Percentiles rank a stretch among this genome's conserved stretches.
Evolutionary conservation across 169 alveolate species (phyloP).

Genomic region (Eimeria praecox): DNA sequence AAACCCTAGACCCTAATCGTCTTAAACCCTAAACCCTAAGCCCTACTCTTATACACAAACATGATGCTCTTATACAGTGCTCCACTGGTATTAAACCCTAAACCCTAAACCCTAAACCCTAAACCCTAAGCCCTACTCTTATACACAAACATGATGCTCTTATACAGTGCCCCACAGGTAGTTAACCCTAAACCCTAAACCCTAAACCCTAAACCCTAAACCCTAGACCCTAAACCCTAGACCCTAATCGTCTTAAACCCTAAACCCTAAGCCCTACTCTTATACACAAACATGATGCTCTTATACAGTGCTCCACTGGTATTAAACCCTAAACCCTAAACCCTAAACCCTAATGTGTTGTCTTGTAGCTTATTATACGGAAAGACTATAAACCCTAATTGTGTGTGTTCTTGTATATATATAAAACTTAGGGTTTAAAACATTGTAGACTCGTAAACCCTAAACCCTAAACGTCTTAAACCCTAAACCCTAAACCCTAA

Average conservation of each 20-base stretch:
- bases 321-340: no score
- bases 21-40: no score
- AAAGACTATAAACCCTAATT: no score
- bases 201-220: not conserved
- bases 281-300: conserved; percentile 81
- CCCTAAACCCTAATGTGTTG: no score
- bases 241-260: no score
- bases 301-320: conserved; percentile 91
- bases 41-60: conserved; percentile 90
- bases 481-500: not conserved
- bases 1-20: not conserved
- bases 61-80: conserved; percentile 96
- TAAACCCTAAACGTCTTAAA: not conserved
- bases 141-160: no score
- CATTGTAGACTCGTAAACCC: not conserved
- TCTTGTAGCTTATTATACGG: no score
- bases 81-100: conserved; percentile 98
- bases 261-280: conserved; percentile 85
- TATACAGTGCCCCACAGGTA: no score
- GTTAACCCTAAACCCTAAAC: conserved; percentile 11
- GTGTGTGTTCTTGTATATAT: no score
- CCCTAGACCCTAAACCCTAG: not conserved
- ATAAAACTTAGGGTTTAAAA: no score
- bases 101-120: no score
- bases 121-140: no score